Evolutionary conservation across 257 asterid species (phyloP).

Genomic region (Solanum chiquidenum): DNA sequence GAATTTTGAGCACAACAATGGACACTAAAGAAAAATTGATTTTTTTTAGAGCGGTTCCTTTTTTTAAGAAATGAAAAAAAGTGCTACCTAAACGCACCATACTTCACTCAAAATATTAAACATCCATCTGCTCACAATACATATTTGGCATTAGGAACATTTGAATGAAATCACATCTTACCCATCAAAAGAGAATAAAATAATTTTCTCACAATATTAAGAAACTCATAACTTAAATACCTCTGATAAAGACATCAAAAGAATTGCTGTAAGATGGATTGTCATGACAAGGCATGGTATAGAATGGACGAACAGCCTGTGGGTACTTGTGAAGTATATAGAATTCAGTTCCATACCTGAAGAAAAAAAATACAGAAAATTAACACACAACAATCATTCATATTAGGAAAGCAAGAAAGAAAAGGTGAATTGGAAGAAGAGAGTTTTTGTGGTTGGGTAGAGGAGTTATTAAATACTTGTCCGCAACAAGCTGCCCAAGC

Average conservation of each 20-base stretch:
- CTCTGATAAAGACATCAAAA: constrained; percentile 84
- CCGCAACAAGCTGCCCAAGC: constrained; percentile 76
- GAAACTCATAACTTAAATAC: constrained; percentile 12
- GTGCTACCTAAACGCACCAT: not conserved
- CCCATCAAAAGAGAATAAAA: not conserved
- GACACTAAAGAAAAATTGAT: not conserved
- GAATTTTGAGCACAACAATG: not conserved
- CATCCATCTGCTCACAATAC: not conserved
- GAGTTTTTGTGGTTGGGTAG: not conserved
- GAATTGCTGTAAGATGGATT: constrained; percentile 63
- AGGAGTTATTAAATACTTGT: constrained; percentile 38
- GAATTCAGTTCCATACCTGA: constrained; percentile 85
- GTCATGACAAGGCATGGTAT: constrained; percentile 83
- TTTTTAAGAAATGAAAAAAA: not conserved
- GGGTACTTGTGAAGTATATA: constrained; percentile 93
- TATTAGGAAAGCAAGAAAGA: not conserved
- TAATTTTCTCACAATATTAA: not conserved
- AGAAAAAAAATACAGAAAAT: not conserved
- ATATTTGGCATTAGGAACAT: not conserved
- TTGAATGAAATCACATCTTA: not conserved
- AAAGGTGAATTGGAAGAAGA: not conserved
- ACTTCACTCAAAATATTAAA: not conserved
- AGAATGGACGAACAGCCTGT: constrained; percentile 77
- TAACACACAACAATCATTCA: not conserved
- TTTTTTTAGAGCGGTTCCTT: not conserved